Evolutionary conservation across 306 rosid species (phyloP), one percentile per base, ranked within the genome.

Genomic region (Prunus dulcis): DNA sequence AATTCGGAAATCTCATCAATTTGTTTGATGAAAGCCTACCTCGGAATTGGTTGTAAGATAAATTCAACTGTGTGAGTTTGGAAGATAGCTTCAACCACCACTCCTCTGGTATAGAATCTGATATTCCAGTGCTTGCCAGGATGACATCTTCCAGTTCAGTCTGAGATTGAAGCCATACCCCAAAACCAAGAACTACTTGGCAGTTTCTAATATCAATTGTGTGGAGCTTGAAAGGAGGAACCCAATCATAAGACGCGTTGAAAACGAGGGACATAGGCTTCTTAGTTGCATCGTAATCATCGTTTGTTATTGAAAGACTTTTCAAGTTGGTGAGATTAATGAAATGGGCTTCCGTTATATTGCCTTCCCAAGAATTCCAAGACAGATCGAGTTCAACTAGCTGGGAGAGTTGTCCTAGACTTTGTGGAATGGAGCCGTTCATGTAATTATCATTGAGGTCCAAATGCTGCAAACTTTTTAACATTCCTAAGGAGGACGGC

Each of bases 381-480:
- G 6, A 28, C 5, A 52, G 3, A 19, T 0, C 1, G 19, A 52
- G 28, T 46, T 20, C 12, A 82, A 80, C 11, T 75, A 84, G 45
- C 1, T 64, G 20, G 63, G 81, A 63, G 60, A 82, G 84, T 63
- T 79, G 83, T 63, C 88, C 86, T 6, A 87, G 19, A 75, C 83
- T 77, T 22, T 51, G 23, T 19, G 84, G 84, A 51, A 87, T 71
- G 13, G 78, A 73, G 22, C 83, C 88, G 43, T 74, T 76, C 50
- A 87, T 68, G 15, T 57, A 11, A 61, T 83, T 78, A 15, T 15
- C n/a, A 27, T 2, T 6, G 10, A 83, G 84, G 14, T 10, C 2
- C 45, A 86, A 12, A 22, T 67, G 6, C 9, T 68, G 9, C 15
- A 15, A 15, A 47, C 18, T 23, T 23, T 47, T 4, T 0, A 22